Conservation (phyloP, 2,329 filamentous ascomycete species). For the Exophiala oligosperma region DNA sequence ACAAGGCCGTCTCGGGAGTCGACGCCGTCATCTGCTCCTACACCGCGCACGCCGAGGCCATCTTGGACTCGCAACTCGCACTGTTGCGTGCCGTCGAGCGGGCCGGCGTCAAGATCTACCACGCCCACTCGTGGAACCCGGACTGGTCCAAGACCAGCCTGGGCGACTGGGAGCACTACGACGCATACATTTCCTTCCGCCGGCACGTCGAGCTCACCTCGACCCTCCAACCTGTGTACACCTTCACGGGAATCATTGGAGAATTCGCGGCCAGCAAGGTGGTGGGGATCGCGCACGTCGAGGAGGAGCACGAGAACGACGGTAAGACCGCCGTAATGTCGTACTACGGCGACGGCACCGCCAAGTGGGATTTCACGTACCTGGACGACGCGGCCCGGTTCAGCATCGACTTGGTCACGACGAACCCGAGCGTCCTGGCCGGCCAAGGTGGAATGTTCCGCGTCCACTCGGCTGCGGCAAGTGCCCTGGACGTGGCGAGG, state of each 20-base stretch:
- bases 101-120: conserved; percentile 34
- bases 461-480: background rate
- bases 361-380: conserved; percentile 1
- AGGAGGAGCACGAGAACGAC: background rate
- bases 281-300: background rate
- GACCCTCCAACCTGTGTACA: conserved; percentile 34
- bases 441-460: conserved; percentile 4
- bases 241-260: conserved; percentile 34
- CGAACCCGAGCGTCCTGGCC: background rate
- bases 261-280: conserved; percentile 24
- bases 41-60: conserved; percentile 26
- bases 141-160: conserved; percentile 34
- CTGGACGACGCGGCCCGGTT: conserved; percentile 2
- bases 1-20: conserved; percentile 35
- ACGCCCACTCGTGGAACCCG: conserved; percentile 35
- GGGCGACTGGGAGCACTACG: conserved; percentile 36
- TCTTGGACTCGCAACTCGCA: conserved; percentile 38
- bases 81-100: conserved; percentile 40
- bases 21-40: conserved; percentile 41
- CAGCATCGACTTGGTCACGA: conserved; percentile 5
- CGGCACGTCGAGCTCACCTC: conserved; percentile 24
- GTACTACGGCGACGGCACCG: conserved; percentile 1
- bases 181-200: conserved; percentile 37
- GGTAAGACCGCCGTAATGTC: background rate
- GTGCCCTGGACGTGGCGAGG: background rate